Evolutionary conservation across 208 protist species (phyloP), one percentile per base, ranked within the genome.

Genomic region (Leishmania lainsoni): DNA sequence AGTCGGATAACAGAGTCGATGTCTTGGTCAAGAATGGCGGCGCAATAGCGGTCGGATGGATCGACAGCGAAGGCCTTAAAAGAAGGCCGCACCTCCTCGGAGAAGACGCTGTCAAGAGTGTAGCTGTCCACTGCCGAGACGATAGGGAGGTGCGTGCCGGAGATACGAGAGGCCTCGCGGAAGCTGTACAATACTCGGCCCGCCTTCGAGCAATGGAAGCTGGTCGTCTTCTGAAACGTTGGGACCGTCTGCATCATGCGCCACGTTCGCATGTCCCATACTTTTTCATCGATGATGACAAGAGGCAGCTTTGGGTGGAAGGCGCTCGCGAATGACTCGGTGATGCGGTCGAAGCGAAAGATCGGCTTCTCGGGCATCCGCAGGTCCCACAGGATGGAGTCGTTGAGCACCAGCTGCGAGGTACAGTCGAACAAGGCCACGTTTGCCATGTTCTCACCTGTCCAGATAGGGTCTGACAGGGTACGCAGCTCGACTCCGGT

Each of bases 331-430:
- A 95, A 95, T 0, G 90, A 93, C 75, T 95, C 90, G 4, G 93
- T 95, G 80, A 97, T 93, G 70, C 93, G 89, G 78, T 97, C 94
- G 81, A 97, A 97, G 65, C 93, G 89, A 75, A 92, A 94, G 74
- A 96, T 85, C 17, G 94, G 92, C 65, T 88, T 89, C 42, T 92
- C 85, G 48, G 75, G 77, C 65, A 86, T 91, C 1, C 94, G 88
- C 83, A 94, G 76, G 83, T 97, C 94, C 93, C 94, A 97, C 65
- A 97, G 74, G 75, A 96, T 87, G 5, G 93, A 93, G 78, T 97
- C 94, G 74, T 93, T 92, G n/a, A 97, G 70, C 49, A 97, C 86
- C 49, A 97, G 89, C 42, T 89, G 86, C 51, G 91, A 93, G 35
- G 87, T 85, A 26, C 72, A n/a, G 81, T 97, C 90, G 86, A 97